Evolutionary conservation across 2,329 filamentous ascomycete species (phyloP).

Genomic region (Aspergillus ustus): DNA sequence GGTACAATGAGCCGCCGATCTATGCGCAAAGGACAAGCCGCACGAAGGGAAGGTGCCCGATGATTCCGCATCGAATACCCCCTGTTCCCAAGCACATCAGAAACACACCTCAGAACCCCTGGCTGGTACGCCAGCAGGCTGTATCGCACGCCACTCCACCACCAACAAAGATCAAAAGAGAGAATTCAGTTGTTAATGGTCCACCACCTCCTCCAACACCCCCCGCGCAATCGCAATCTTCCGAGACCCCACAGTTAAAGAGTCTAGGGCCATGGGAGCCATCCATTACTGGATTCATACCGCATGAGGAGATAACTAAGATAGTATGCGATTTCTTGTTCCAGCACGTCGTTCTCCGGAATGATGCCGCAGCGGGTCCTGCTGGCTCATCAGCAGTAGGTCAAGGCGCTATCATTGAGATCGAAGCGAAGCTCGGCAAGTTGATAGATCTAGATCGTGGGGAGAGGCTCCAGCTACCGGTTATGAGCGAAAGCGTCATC

Average conservation of each 20-base stretch:
- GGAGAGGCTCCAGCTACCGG: slow-evolving; percentile 68
- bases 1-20: slow-evolving; percentile 59
- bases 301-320: slow-evolving; percentile 75
- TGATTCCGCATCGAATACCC: slow-evolving; percentile 43
- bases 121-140: slow-evolving; percentile 29
- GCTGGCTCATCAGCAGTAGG: slow-evolving; percentile 62
- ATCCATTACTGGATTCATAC: slow-evolving; percentile 70
- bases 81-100: slow-evolving; percentile 40
- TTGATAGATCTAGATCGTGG: slow-evolving; percentile 75
- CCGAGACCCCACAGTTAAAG: slow-evolving; percentile 29
- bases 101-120: slow-evolving; percentile 27
- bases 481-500: slow-evolving; percentile 73
- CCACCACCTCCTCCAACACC: slow-evolving; percentile 22
- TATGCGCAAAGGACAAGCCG: slow-evolving; percentile 53
- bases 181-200: slow-evolving; percentile 19
- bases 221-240: slow-evolving; percentile 22
- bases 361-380: slow-evolving; percentile 62
- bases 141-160: slow-evolving; percentile 19
- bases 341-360: slow-evolving; percentile 68
- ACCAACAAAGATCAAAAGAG: slow-evolving; percentile 7
- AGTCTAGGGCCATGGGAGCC: slow-evolving; percentile 53
- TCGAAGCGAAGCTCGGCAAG: slow-evolving; percentile 90
- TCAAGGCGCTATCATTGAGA: slow-evolving; percentile 77
- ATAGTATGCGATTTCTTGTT: slow-evolving; percentile 82
- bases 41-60: slow-evolving; percentile 46